Percentiles rank a stretch among this genome's conserved stretches.
Evolutionary conservation across 768 basidiomycete genomes (phyloP).

Genomic region (Hypholoma sublateritium): DNA sequence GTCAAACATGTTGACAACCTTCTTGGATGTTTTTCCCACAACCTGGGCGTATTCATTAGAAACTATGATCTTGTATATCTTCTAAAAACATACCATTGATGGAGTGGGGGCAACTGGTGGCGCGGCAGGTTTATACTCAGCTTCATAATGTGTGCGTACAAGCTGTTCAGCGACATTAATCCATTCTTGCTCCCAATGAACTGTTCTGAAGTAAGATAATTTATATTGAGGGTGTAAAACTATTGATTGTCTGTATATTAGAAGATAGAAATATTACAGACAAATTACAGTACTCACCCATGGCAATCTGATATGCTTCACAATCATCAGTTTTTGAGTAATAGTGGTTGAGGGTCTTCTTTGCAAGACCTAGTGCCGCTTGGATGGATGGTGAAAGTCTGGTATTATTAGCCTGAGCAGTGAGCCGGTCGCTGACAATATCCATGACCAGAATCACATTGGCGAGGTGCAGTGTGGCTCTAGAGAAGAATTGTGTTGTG

Average conservation of each 20-base stretch:
- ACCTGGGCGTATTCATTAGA: too few species aligned
- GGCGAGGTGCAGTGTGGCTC: conserved; percentile 8
- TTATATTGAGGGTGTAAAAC: conserved; percentile 13
- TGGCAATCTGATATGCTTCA: conserved; percentile 23
- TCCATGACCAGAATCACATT: conserved; percentile 18
- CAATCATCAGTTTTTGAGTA: conserved; percentile 18
- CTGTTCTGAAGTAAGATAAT: conserved; percentile 10
- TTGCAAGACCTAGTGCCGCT: conserved; percentile 13
- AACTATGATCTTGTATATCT: too few species aligned
- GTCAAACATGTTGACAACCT: conserved; percentile 18
- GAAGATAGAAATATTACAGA: background rate
- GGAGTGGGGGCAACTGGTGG: too few species aligned
- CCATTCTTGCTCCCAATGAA: conserved; percentile 9
- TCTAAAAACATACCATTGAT: too few species aligned
- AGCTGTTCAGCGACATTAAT: background rate
- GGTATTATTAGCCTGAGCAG: background rate
- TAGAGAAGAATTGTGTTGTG: conserved; percentile 22
- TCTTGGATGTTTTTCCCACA: background rate
- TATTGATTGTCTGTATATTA: conserved; percentile 1
- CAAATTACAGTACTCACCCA: conserved; percentile 15
- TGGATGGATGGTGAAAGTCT: conserved; percentile 20
- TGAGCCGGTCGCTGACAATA: conserved; percentile 5
- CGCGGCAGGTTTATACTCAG: too few species aligned
- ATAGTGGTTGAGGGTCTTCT: conserved; percentile 27
- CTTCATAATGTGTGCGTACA: conserved; percentile 9